Evolutionary conservation across 805 yeast species (phyloP).

Genomic region (Hanseniaspora valbyensis): DNA sequence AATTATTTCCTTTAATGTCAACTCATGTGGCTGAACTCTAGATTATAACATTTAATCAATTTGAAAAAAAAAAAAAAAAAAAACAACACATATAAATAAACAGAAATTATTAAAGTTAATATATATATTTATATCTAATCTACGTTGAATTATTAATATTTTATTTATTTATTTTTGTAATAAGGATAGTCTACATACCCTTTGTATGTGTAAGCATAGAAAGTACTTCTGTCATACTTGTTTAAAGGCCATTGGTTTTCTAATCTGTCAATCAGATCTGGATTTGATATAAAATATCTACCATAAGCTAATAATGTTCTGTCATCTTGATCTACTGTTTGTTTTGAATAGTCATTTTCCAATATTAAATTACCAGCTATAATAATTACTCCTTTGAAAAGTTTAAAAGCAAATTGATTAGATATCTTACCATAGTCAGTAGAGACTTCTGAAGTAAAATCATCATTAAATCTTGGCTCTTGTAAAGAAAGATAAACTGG

Average conservation of each 20-base stretch:
- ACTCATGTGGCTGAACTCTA: too few species aligned
- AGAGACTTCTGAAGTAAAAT: too few species aligned
- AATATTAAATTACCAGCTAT: background rate
- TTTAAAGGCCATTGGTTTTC: background rate
- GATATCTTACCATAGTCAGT: constrained; percentile 17
- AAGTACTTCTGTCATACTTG: background rate
- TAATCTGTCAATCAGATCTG: background rate
- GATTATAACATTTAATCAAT: too few species aligned
- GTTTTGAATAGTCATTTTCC: background rate
- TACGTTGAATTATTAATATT: too few species aligned
- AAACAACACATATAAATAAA: too few species aligned
- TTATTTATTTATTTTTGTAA: too few species aligned
- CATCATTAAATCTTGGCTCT: constrained; percentile 42
- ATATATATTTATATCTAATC: too few species aligned
- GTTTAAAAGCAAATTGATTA: background rate
- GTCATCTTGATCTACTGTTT: background rate
- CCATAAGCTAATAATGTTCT: background rate
- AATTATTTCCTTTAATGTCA: too few species aligned
- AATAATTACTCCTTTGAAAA: background rate
- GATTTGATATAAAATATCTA: background rate
- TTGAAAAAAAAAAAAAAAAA: too few species aligned
- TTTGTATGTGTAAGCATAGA: background rate
- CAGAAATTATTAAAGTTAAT: too few species aligned
- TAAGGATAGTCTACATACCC: background rate
- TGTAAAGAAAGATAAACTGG: constrained; percentile 20